Evolutionary conservation across 1,139 yeast genomes (phyloP), one percentile per base, ranked within the genome.

Genomic region (Nakaseomyces delphensis): DNA sequence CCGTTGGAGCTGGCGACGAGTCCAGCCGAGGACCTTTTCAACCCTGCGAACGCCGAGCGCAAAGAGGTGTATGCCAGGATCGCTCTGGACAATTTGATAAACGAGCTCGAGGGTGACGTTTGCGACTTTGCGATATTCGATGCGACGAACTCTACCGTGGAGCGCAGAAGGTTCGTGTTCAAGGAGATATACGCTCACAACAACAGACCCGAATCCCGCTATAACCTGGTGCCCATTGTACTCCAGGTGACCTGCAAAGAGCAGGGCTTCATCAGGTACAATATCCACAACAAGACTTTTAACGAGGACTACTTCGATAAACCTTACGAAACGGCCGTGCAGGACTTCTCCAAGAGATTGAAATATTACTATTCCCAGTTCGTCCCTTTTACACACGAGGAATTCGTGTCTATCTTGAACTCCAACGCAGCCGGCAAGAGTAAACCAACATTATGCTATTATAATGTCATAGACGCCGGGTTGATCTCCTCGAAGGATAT

Each of bases 91-190:
- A 65, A 71, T 42, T 55, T 80, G 44, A 64, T 79, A 18, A 57
- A 64, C 40, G 74, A 72, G 43, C 61, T 81, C 39, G 55, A 65
- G 29, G 53, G 57, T 19, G 69, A 72, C 46, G 52, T 56, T 27
- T 67, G 76, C 35, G 77, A 76, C 54, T 71, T 80, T 39, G 87
- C 84, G 2, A 70, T 78, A 27, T 70, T 78, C 47, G 89, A 81
- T 59, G 89, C 89, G 30, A 81, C 89, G 7, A 79, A 80, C 56
- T 74, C 84, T 1, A 77, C 83, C 2, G 52, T 55, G 9, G 69
- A 66, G 14, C 69, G 91, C 55, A 66, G 84, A 52, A 54, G 59
- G 7, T 57, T 50, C 43, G 57, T 67, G n/a, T 54, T 63, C 23
- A 46, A 57, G 5, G 53, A 57, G 8, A 56, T 67, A 16, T 39